Base-by-base conservation (phyloP, 2,329 filamentous ascomycete species). In the Alternaria solani region DNA sequence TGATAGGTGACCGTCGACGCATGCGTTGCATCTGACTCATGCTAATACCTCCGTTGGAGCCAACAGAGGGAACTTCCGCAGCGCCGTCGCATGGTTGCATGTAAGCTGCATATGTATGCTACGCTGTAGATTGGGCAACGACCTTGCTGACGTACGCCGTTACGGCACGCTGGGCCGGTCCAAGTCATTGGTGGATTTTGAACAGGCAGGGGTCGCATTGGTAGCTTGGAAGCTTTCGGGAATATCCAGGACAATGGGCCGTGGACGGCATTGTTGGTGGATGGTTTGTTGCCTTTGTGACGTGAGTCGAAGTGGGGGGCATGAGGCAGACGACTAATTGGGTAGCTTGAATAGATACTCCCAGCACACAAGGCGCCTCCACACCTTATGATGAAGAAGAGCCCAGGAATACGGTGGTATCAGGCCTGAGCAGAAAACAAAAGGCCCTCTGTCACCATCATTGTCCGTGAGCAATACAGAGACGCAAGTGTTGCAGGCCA, bases 111-210 rank as follows among this genome's bases (percentile, higher is more conserved):
- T 51, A 38, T 52, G 16, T 34, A 43, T 57, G 39, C 57, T 20
- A 51, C 39, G 32, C 11, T 47, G 28, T 43, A 51, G 38, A 63
- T 61, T 49, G 42, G 36, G n/a, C 30, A 30, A 48, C 32, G 51
- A 55, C 61, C 49, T 59, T 57, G 53, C 63, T 66, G 58, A 62
- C 57, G 42, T 59, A 54, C 48, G 20, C 38, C 9, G 48, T 34
- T 34, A 48, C 36, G 36, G 38, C 39, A 41, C 34, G 26, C 30
- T 54, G 52, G 39, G 34, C 32, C 39, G 23, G 38, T 38, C 41
- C 16, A 18, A 14, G 18, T 43, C 16, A 53, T 48, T 43, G 44
- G 51, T 16, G 12, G 28, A 43, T 16, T 26, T 26, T 51, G 34
- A 16, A 5, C 3, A 51, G 16, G 20, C 18, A 16, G 25, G 36